Conservation (phyloP, 306 rosid species). For the Cucurbita moschata region DNA sequence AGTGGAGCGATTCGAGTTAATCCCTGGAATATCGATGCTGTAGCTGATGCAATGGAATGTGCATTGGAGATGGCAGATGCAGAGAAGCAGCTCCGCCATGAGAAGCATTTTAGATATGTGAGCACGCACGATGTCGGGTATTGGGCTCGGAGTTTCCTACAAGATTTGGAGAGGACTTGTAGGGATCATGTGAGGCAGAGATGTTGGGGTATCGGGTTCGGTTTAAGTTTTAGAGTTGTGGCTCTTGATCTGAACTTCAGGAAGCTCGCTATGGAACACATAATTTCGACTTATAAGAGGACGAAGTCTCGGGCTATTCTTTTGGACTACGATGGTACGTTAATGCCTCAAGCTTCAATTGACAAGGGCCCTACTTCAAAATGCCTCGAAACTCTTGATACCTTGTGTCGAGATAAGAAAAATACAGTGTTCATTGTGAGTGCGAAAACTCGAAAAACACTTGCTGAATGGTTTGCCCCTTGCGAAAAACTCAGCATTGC, state of each 20-base stretch:
- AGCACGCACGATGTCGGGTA: conserved; percentile 83
- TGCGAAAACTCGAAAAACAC: conserved; percentile 43
- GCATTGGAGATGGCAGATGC: conserved; percentile 55
- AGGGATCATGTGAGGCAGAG: conserved; percentile 53
- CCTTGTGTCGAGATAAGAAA: conserved; percentile 50
- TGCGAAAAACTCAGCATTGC: conserved; percentile 71
- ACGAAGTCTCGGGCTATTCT: conserved; percentile 59
- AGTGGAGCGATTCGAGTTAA: conserved; percentile 86
- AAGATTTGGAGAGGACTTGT: conserved; percentile 70
- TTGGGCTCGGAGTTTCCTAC: conserved; percentile 84
- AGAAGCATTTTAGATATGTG: conserved; percentile 79
- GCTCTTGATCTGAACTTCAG: conserved; percentile 73
- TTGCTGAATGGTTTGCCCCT: conserved; percentile 59
- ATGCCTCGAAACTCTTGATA: conserved; percentile 37
- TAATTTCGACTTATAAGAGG: conserved; percentile 58
- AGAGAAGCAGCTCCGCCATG: conserved; percentile 76
- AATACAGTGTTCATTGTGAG: conserved; percentile 72
- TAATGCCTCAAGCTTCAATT: conserved; percentile 56
- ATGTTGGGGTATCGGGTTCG: conserved; percentile 87
- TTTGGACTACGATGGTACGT: conserved; percentile 72
- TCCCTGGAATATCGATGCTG: conserved; percentile 81
- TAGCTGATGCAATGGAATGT: conserved; percentile 72
- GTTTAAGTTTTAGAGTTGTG: conserved; percentile 71
- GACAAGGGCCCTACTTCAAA: conserved; percentile 54
- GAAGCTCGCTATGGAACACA: conserved; percentile 69